Conservation (phyloP, 495 filamentous ascomycete genomes). For the Penicillium crystallinum region DNA sequence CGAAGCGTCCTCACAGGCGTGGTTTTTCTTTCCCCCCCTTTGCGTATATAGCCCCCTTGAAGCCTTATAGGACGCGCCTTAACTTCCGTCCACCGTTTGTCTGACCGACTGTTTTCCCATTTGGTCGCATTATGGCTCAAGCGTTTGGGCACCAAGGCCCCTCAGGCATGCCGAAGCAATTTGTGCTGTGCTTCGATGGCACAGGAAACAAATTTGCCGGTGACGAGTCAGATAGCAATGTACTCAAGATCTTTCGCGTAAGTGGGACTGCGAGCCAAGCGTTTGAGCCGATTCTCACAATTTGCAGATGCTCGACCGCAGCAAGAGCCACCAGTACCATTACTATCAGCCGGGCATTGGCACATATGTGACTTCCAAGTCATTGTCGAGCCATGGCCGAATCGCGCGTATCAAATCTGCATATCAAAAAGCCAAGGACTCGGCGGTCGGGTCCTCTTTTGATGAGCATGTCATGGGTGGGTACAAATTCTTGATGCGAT, state of each 20-base stretch:
- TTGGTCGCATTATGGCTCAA: conserved; percentile 11
- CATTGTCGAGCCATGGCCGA: conserved; percentile 59
- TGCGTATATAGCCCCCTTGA: neutral
- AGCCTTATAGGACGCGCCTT: neutral
- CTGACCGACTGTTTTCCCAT: neutral
- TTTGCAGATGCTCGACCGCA: conserved; percentile 50
- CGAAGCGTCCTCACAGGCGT: neutral
- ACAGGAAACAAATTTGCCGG: conserved; percentile 85
- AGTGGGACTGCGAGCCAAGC: conserved; percentile 12
- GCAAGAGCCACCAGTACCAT: conserved; percentile 42
- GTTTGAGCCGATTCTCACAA: neutral
- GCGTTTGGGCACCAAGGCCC: conserved; percentile 9
- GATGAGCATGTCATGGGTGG: conserved; percentile 79
- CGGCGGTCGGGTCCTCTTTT: conserved; percentile 77
- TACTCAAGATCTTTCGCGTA: conserved; percentile 75
- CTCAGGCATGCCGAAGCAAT: conserved; percentile 37
- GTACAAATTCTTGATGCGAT: conserved; percentile 85
- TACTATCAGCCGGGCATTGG: conserved; percentile 67
- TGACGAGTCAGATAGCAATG: conserved; percentile 79
- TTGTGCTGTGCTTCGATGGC: conserved; percentile 85
- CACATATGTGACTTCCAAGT: conserved; percentile 68
- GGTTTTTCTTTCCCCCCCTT: neutral
- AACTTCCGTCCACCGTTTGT: neutral
- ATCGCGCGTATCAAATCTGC: conserved; percentile 64
- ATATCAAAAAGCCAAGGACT: conserved; percentile 79